Percentiles rank a stretch among this genome's conserved stretches.
These are phyloP conservation scores for sweet orange (Citrus sinensis) DNA, from an alignment of 345 rosid genomes.

Conservation along the genomic window DNA sequence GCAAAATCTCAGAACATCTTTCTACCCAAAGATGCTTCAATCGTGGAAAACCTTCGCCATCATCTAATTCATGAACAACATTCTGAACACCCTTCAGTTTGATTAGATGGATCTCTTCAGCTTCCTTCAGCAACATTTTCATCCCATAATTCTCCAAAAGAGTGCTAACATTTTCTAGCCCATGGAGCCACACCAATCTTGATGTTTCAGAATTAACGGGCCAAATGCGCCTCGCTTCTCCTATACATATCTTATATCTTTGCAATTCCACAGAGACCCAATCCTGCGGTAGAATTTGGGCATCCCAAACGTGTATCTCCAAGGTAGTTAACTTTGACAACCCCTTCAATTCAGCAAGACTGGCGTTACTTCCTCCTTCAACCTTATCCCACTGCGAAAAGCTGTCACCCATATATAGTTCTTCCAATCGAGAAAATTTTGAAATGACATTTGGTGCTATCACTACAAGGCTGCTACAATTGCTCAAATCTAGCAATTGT, in stretches of 20 bases:
- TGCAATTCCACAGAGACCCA: not conserved
- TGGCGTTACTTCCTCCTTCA: no score
- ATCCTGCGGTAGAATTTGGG: no score
- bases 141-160: not conserved
- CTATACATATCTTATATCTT: not conserved
- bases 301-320: no score
- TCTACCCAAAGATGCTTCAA: constrained; percentile 5
- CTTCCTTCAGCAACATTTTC: not conserved
- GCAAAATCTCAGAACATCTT: not conserved
- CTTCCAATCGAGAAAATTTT: no score
- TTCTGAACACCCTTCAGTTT: not conserved
- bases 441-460: no score
- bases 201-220: fast-evolving
- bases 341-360: no score
- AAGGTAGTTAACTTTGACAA: no score
- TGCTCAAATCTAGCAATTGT: no score
- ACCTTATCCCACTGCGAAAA: no score
- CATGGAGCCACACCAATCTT: constrained; percentile 1
- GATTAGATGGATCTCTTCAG: constrained; percentile 7
- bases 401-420: no score
- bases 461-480: no score
- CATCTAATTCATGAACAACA: not conserved
- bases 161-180: not conserved
- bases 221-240: not conserved
- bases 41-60: constrained; percentile 4